A percentile compares a stretch with the other conserved stretches of the same genome.
Conservation (phyloP, 768 basidiomycete species). For the Sarcomyxa edulis region DNA sequence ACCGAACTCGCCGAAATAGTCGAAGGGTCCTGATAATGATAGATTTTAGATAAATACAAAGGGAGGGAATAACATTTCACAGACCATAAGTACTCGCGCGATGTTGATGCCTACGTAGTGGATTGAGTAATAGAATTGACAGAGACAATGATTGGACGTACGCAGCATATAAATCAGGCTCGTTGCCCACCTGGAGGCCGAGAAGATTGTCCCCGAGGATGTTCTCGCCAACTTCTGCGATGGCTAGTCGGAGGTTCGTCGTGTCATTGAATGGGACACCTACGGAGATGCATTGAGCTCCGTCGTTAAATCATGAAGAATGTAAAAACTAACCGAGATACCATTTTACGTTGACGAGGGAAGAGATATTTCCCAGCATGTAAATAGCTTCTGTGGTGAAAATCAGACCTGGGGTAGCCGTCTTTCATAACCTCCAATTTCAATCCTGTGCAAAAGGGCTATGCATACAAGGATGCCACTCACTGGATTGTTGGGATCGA, state of each 20-base stretch:
- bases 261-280: slow-evolving; percentile 66
- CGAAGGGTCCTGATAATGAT: slow-evolving; percentile 22
- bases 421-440: not conserved
- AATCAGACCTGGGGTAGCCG: slow-evolving; percentile 43
- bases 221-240: slow-evolving; percentile 52
- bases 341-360: slow-evolving; percentile 59
- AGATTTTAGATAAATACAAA: slow-evolving; percentile 13
- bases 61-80: not conserved
- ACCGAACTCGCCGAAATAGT: slow-evolving; percentile 49
- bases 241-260: slow-evolving; percentile 40
- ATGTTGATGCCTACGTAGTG: slow-evolving; percentile 24
- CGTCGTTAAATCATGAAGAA: too few relatives aligned
- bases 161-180: slow-evolving; percentile 67
- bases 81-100: slow-evolving; percentile 24
- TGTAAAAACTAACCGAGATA: slow-evolving; percentile 46
- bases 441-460: not conserved
- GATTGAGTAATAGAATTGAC: not conserved
- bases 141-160: slow-evolving; percentile 15
- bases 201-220: slow-evolving; percentile 62
- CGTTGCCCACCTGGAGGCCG: slow-evolving; percentile 72
- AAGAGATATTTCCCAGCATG: slow-evolving; percentile 54
- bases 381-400: slow-evolving; percentile 65
- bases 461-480: slow-evolving; percentile 2
- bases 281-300: too few relatives aligned
- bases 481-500: slow-evolving; percentile 24